phyloP scores from a whole-genome alignment of 371 early-diverging fungal species.

The Mortierella sp. region DNA sequence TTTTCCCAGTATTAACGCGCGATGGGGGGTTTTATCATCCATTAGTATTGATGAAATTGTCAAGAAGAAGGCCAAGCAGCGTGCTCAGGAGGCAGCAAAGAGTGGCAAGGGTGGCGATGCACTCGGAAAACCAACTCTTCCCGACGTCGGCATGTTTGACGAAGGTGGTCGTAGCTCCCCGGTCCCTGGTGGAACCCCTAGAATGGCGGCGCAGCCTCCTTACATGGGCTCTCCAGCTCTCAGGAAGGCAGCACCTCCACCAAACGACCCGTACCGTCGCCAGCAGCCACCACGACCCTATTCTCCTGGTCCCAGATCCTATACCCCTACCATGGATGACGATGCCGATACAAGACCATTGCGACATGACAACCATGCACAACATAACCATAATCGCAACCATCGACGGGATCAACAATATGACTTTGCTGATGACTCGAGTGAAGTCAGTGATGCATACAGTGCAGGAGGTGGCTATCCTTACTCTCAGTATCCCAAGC shows the following conservation, averaged over 20 bases:
- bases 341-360: conserved; percentile 39
- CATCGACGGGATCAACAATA: conserved; percentile 36
- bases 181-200: conserved; percentile 27
- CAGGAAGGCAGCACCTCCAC: conserved; percentile 31
- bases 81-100: conserved; percentile 46
- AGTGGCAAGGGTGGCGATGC: conserved; percentile 37
- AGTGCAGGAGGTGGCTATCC: conserved; percentile 37
- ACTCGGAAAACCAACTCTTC: conserved; percentile 41
- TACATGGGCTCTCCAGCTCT: conserved; percentile 46
- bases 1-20: background rate
- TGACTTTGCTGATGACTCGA: conserved; percentile 48
- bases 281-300: conserved; percentile 42
- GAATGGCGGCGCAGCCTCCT: conserved; percentile 29
- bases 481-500: conserved; percentile 18
- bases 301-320: conserved; percentile 43
- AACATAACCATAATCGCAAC: conserved; percentile 47
- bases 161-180: conserved; percentile 35
- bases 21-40: background rate
- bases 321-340: conserved; percentile 50
- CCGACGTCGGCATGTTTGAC: conserved; percentile 40
- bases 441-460: conserved; percentile 46
- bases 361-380: conserved; percentile 51
- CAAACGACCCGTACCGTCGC: conserved; percentile 50
- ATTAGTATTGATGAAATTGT: conserved; percentile 52
- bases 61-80: conserved; percentile 43